Evolutionary conservation across 2,329 filamentous ascomycete species (phyloP).

Genomic region (Hypoxylon sp.): DNA sequence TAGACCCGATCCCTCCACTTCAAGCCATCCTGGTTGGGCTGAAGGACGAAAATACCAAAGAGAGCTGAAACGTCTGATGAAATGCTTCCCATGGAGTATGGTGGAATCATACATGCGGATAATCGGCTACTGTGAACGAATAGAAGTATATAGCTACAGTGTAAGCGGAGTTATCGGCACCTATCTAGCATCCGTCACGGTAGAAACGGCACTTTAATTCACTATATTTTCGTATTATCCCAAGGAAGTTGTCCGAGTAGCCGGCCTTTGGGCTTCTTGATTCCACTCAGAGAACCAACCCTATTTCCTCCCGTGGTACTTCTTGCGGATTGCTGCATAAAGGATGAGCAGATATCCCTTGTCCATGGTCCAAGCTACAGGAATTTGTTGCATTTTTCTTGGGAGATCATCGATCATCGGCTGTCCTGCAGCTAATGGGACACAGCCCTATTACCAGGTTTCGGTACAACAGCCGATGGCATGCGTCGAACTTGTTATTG

Average conservation of each 20-base stretch:
- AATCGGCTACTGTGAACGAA: conserved; percentile 6
- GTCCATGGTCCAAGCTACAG: conserved; percentile 15
- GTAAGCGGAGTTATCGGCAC: conserved; percentile 32
- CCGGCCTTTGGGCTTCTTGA: conserved; percentile 12
- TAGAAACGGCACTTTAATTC: conserved; percentile 29
- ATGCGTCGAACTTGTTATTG: conserved; percentile 5
- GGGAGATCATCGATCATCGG: conserved; percentile 40
- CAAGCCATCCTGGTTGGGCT: conserved; percentile 24
- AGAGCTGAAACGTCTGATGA: conserved; percentile 35
- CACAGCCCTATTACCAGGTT: conserved; percentile 31
- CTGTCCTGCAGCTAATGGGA: conserved; percentile 24
- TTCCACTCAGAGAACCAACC: background rate
- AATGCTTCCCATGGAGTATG: conserved; percentile 15
- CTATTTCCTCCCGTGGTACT: background rate
- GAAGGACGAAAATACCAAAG: conserved; percentile 19
- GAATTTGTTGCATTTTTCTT: conserved; percentile 18
- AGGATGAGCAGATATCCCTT: conserved; percentile 25
- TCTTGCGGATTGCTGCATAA: conserved; percentile 23
- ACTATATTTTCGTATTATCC: conserved; percentile 2
- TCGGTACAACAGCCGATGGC: conserved; percentile 17
- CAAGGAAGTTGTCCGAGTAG: conserved; percentile 1
- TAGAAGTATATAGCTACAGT: conserved; percentile 5
- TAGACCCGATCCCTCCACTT: conserved; percentile 25
- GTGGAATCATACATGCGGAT: conserved; percentile 14
- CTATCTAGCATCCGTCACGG: conserved; percentile 19